Base-by-base conservation (phyloP, 169 alveolate genomes). In the Haemoproteus tartakovskyi region DNA sequence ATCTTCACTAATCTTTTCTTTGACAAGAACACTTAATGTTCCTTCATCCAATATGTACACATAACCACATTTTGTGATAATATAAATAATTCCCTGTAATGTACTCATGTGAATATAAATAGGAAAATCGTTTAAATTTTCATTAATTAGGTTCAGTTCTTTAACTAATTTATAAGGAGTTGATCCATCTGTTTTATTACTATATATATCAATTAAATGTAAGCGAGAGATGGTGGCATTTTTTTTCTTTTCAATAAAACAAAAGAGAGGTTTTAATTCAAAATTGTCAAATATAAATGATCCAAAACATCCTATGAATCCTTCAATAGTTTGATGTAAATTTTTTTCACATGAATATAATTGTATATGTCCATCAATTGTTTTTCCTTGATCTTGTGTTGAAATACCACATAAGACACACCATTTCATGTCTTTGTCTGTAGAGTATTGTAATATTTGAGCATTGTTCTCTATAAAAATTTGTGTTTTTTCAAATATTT, bases 301-400 rank as follows among this genome's bases (percentile, higher is more conserved):
- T 29, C 97, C 96, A 87, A 97, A 96, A 60, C 95, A 89, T 16
- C 98, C 98, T 16, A 97, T 92, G 80, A 93, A 95, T 3, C 99
- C 99, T 81, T 95, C 98, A 29, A 97, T 87, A 27, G 92, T 88
- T 88, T 97, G 97, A 81, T 95, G 96, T 78, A 93, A 96, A 0
- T 93, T 83, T 74, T 92, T 93, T 67, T 93, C 98, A 22, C 93
- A 93, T 52, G 93, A 90, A 87, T 88, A 96, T 51, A 97, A 89
- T 88, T 96, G 98, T 85, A 97, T 94, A 54, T 91, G 88, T n/a
- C 99, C 99, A 50, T 89, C 90, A 38, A 95, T 95, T 19, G 95
- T 90, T 46, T 91, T 80, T 51, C 95, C 78, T 87, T 94, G 89
- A 92, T 95, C 79, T 89, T 85, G 82, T 2, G 95, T 89, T 59